Conservation (phyloP, 2,329 filamentous ascomycete species). For the Didymella exigua region DNA sequence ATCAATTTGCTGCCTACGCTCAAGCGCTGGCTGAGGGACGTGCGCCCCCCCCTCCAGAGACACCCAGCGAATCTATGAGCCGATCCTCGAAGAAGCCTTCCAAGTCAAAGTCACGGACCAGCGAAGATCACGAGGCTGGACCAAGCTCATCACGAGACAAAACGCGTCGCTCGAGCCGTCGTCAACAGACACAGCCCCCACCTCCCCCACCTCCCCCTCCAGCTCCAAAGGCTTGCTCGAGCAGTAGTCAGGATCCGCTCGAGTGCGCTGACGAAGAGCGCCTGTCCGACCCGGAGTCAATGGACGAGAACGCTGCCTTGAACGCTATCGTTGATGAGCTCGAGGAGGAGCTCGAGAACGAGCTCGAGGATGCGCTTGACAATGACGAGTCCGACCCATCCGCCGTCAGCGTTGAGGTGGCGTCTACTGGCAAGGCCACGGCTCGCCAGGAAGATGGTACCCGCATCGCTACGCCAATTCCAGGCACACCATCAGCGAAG, state of each 20-base stretch:
- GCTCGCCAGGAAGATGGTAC: conserved; percentile 92
- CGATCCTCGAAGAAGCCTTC: conserved; percentile 39
- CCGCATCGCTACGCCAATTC: conserved; percentile 79
- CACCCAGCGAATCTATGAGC: conserved; percentile 41
- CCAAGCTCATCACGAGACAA: conserved; percentile 62
- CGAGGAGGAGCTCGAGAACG: conserved; percentile 76
- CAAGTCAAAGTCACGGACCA: conserved; percentile 39
- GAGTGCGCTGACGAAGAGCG: conserved; percentile 95
- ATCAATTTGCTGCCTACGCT: conserved; percentile 75
- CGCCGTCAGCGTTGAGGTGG: conserved; percentile 90
- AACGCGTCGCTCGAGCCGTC: conserved; percentile 68
- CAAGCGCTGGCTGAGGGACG: conserved; percentile 65
- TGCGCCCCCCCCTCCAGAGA: conserved; percentile 45
- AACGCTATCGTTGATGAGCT: conserved; percentile 91
- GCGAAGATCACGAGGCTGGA: conserved; percentile 55
- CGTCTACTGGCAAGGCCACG: conserved; percentile 82
- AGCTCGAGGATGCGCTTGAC: conserved; percentile 18
- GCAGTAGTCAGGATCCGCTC: conserved; percentile 62
- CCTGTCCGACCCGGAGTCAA: conserved; percentile 73
- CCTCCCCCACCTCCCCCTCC: conserved; percentile 58
- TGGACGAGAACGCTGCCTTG: conserved; percentile 68
- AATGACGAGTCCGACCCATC: conserved; percentile 74
- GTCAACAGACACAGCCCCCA: conserved; percentile 57
- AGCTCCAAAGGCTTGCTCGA: conserved; percentile 50
- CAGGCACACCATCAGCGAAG: conserved; percentile 51